These are phyloP conservation scores for Lentinula sp. DNA, from an alignment of 768 basidiomycete species.

Conservation along the genomic window DNA sequence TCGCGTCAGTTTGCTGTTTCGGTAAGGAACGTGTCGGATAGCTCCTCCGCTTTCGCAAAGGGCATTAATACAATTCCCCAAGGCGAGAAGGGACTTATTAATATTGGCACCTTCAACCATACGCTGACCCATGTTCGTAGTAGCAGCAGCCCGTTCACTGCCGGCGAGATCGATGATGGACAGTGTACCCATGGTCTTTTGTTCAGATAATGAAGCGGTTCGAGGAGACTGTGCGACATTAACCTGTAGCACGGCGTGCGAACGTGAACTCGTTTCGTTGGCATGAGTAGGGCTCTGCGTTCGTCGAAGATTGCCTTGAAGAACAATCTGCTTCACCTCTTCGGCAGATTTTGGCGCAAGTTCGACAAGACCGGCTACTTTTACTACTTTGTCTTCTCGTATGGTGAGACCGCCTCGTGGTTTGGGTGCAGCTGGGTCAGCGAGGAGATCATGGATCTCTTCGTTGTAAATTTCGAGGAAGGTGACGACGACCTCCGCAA, in stretches of 20 bases:
- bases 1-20: slow-evolving; percentile 97
- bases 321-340: slow-evolving; percentile 91
- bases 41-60: slow-evolving; percentile 92
- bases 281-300: slow-evolving; percentile 95
- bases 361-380: slow-evolving; percentile 81
- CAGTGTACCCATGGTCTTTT: slow-evolving; percentile 81
- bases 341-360: slow-evolving; percentile 77
- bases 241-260: slow-evolving; percentile 95
- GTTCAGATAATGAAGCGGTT: slow-evolving; percentile 78
- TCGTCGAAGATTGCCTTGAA: slow-evolving; percentile 80
- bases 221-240: slow-evolving; percentile 85
- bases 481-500: slow-evolving; percentile 83
- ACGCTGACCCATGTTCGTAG: slow-evolving; percentile 94
- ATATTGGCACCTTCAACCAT: slow-evolving; percentile 99
- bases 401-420: slow-evolving; percentile 87
- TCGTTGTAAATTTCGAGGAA: slow-evolving; percentile 99
- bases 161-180: slow-evolving; percentile 98
- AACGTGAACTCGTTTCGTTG: slow-evolving; percentile 94
- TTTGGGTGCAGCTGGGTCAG: slow-evolving; percentile 55
- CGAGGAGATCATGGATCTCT: slow-evolving; percentile 91
- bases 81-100: slow-evolving; percentile 95
- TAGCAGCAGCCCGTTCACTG: slow-evolving; percentile 94
- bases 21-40: slow-evolving; percentile 87
- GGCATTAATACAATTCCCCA: slow-evolving; percentile 98
- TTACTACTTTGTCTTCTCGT: slow-evolving; percentile 91